Base-by-base conservation (phyloP, 1,284 basidiomycete species). In the Cutaneotrichosporon sp. region DNA sequence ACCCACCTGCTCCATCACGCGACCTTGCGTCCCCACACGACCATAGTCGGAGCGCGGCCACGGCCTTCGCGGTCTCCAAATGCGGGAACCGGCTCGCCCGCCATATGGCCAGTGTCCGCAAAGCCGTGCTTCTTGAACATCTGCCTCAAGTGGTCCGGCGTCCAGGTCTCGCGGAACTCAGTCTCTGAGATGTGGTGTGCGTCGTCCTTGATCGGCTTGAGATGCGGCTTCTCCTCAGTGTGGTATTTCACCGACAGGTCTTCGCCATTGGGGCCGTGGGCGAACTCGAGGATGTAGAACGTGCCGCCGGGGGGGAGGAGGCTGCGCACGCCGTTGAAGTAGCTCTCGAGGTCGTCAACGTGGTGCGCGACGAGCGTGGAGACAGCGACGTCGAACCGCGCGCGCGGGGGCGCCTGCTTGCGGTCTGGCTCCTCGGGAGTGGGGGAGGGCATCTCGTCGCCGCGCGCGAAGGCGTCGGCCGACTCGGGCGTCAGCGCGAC, bases 291-390 rank as follows among this genome's bases (percentile, higher is more conserved):
- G 17, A 67, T 46, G 14, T 67, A 62, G 6, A 70, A 31, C 55
- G 54, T 63, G 29, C 66, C 68, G 2, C 64, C 69, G 0, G 44
- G 27, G 20, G 34, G 45, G 16, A 71, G 32, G 19, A 71, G 31
- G 3, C 53, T 52, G 26, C 44, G 34, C 4, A 62, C 32, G 26
- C 67, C 69, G 3, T 35, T n/a, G 49, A 70, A 58, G 54, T 68
- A 64, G 4, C 35, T 26, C 11, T 47, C 46, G 5, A 64, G 37
- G 39, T 65, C 59, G 37, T 66, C 65, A 0, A 72, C 65, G 49
- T 72, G 70, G 51, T 72, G 70, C 38, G 68, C 39, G 10, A 72
- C 68, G 6, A 69, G 51, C 42, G 62, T 68, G 0, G 59, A 60
- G 10, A 67, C 55, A 6, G 62, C 65, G 11, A 69, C 43, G 31